These are phyloP conservation scores for Lasiodiplodia theobromae DNA, from an alignment of 2,329 filamentous ascomycete genomes.

Conservation along the genomic window DNA sequence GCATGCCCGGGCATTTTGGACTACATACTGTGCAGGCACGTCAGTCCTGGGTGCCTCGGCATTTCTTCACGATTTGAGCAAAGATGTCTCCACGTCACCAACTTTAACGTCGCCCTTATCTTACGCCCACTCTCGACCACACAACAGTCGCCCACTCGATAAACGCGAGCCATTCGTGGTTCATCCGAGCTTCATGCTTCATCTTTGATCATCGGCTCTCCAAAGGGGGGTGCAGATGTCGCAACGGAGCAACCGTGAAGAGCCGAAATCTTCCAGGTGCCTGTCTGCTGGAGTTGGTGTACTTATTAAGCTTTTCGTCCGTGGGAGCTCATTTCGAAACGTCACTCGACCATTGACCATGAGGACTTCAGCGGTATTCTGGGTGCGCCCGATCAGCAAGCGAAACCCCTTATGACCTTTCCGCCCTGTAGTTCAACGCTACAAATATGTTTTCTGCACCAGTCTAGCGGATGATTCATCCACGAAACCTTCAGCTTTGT, in stretches of 20 bases:
- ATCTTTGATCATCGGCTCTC: background rate
- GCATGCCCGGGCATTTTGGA: constrained; percentile 9
- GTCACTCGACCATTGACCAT: background rate
- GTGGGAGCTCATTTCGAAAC: background rate
- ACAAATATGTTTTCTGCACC: background rate
- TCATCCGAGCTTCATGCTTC: constrained; percentile 20
- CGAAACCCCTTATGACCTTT: background rate
- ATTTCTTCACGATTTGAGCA: constrained; percentile 3
- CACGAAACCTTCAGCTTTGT: background rate
- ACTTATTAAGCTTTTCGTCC: background rate
- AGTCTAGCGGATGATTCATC: background rate
- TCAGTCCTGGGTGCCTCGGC: background rate
- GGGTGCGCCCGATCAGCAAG: background rate
- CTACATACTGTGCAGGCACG: constrained; percentile 20
- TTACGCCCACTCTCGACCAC: background rate
- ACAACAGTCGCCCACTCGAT: background rate
- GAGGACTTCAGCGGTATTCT: background rate
- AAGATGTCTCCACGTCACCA: background rate
- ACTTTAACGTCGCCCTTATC: background rate
- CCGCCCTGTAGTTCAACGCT: background rate
- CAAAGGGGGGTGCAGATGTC: background rate
- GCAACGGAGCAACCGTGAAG: no score
- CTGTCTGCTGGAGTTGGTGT: background rate
- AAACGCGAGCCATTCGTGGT: constrained; percentile 8
- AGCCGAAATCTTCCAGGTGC: no score